phyloP scores from a whole-genome alignment of 1,284 basidiomycete genomes.

The Malassezia pachydermatis region DNA sequence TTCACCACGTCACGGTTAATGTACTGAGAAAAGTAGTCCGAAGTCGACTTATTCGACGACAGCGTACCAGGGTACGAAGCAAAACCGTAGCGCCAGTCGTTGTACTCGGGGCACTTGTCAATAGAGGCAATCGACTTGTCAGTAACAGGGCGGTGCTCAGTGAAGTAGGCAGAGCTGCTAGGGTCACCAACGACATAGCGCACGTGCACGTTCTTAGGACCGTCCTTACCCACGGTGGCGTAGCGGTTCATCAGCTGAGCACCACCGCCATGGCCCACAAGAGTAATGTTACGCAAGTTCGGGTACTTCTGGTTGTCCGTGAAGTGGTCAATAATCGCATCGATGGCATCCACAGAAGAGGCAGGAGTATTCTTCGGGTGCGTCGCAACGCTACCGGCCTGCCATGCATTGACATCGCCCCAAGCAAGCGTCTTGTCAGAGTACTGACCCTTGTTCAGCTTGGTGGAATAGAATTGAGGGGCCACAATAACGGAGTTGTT shows the following conservation, averaged over 20 bases:
- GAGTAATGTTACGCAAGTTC: slow-evolving; percentile 30
- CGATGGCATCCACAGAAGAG: slow-evolving; percentile 38
- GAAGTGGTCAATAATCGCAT: slow-evolving; percentile 34
- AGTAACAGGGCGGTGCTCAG: slow-evolving; percentile 30
- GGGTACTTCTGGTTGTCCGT: slow-evolving; percentile 28
- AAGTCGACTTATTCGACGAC: slow-evolving; percentile 22
- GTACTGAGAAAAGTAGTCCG: slow-evolving; percentile 34
- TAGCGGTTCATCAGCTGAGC: slow-evolving; percentile 43
- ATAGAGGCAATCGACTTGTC: slow-evolving; percentile 25
- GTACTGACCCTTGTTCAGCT: slow-evolving; percentile 36
- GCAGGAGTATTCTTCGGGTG: slow-evolving; percentile 28
- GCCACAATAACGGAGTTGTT: slow-evolving; percentile 33
- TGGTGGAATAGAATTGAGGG: slow-evolving; percentile 34
- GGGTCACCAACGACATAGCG: slow-evolving; percentile 44
- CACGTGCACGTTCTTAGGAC: slow-evolving; percentile 19
- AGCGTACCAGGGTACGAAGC: slow-evolving; percentile 26
- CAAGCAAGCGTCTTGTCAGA: slow-evolving; percentile 30
- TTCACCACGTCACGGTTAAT: slow-evolving; percentile 36
- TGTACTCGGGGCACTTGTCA: slow-evolving; percentile 27
- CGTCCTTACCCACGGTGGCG: slow-evolving; percentile 31
- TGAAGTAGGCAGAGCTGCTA: slow-evolving; percentile 34
- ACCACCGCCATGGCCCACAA: slow-evolving; percentile 46
- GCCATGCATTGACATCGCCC: slow-evolving; percentile 41
- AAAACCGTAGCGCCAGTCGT: slow-evolving; percentile 46
- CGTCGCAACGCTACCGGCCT: slow-evolving; percentile 35